Evolutionary conservation across 192 early-diverging fungal genomes (phyloP), one percentile per base, ranked within the genome.

Genomic region (Coemansia sp.): DNA sequence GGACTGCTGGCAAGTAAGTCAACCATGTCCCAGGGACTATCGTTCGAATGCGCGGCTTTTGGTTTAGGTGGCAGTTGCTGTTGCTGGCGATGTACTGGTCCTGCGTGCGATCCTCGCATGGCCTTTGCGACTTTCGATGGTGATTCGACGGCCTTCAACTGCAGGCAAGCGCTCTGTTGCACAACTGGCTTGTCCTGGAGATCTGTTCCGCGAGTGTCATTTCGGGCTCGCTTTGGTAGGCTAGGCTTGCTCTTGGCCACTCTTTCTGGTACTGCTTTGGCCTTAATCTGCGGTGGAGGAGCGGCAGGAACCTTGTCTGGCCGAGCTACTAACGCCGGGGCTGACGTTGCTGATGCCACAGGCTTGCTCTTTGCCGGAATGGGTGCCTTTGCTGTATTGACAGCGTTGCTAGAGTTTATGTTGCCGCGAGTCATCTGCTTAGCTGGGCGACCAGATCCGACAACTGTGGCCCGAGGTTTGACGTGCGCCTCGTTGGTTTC

Each of bases 21-120:
- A 3, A n/a, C 66, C 76, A 78, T 78, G 47, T 70, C 73, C 76
- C 73, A 78, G 1, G 73, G 8, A 20, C 36, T 29, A 13, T 67
- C 31, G 43, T 42, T 33, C 43, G 54, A 41, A 64, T 36, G 43
- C 8, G 49, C 44, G 5, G 51, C 1, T 15, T 31, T 57, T 8
- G 54, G 6, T 31, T 24, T 49, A 15, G 18, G 20, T 16, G 42
- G 40, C 29, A 12, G 24, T 46, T 44, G 40, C 41, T 36, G 44
- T 13, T 40, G 33, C 20, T 15, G 55, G 12, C 34, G 61, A 20
- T 24, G 61, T 24, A 63, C 40, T 15, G 61, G 61, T n/a, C 42
- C 61, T 12, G 61, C 61, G 12, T 38, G 40, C 38, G 61, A 42
- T n/a, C 61, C 38, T 24, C 61, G 61, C 61, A 42, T 43, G n/a